These are phyloP conservation scores for Eucalyptus sp. DNA, from an alignment of 345 rosid genomes.

Conservation along the genomic window DNA sequence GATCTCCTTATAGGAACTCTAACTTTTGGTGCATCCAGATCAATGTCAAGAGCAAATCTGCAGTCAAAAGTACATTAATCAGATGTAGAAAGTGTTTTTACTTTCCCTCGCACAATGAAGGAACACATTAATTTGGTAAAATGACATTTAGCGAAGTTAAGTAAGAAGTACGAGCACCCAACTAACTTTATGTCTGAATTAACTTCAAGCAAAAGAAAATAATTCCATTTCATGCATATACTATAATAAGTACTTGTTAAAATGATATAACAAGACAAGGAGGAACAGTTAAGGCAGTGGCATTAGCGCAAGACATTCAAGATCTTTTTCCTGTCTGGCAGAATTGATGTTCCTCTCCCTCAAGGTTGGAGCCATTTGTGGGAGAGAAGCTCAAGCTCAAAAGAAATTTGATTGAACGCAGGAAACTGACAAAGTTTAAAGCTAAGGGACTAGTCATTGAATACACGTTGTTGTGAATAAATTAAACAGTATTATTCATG, in stretches of 20 bases:
- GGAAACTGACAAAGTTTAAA: not conserved
- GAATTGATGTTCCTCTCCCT: not conserved
- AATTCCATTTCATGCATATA: not conserved
- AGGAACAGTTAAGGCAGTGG: not conserved
- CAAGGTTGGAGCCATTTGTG: not conserved
- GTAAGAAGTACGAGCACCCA: not conserved
- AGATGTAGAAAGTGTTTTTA: not conserved
- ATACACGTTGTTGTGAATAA: not conserved
- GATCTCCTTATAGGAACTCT: slow-evolving; percentile 67
- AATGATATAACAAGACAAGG: not conserved
- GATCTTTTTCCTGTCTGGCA: not conserved
- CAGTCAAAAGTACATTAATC: not conserved
- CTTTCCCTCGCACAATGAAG: not conserved
- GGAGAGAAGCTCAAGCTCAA: not conserved
- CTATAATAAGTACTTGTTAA: not conserved
- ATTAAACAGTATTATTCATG: not conserved
- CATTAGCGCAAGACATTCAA: not conserved
- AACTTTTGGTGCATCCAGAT: slow-evolving; percentile 98
- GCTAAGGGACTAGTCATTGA: not conserved
- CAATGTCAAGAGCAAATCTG: slow-evolving; percentile 97
- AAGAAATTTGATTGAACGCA: not conserved
- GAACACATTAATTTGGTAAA: not conserved
- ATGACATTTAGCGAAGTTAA: not conserved
- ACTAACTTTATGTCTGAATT: not conserved
- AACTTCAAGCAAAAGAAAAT: not conserved